Conservation (phyloP, 148 eudicot genomes). For the Selenicereus undatus region DNA sequence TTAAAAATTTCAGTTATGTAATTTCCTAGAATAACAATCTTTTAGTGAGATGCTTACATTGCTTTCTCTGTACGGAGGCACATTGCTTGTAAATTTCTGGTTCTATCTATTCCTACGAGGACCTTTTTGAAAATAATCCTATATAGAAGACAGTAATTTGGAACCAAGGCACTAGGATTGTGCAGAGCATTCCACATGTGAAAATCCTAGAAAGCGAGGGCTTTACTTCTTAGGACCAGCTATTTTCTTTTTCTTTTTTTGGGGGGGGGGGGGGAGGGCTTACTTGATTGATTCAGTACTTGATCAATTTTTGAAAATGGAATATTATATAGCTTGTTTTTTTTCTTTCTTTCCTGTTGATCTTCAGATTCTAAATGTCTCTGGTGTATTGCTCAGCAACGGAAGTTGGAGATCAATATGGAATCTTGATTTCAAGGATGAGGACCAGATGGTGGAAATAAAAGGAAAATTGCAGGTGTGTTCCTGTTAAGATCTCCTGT, state of each 20-base stretch:
- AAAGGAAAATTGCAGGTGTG: conserved; percentile 80
- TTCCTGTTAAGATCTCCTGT: conserved; percentile 3
- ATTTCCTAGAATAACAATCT: neutral
- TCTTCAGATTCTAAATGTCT: conserved; percentile 11
- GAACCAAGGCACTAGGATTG: neutral
- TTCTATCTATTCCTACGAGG: neutral
- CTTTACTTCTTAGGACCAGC: neutral
- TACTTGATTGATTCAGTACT: neutral
- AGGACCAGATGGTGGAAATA: conserved; percentile 69
- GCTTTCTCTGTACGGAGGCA: neutral
- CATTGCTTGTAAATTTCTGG: neutral
- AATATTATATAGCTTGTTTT: neutral
- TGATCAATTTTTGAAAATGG: neutral
- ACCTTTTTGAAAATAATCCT: neutral
- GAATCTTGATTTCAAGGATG: conserved; percentile 80
- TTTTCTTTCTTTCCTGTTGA: conserved; percentile 5
- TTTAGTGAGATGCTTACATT: neutral
- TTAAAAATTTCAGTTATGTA: neutral
- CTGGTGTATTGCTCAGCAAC: conserved; percentile 46
- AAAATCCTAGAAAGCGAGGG: neutral
- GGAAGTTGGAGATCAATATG: conserved; percentile 98
- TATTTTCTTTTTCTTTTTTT: neutral
- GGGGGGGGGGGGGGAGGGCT: no score
- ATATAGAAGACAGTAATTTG: neutral
- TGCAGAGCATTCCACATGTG: neutral